Evolutionary conservation across 805 yeast genomes (phyloP), one percentile per base, ranked within the genome.

Genomic region (Starmerella gropengiesseri): DNA sequence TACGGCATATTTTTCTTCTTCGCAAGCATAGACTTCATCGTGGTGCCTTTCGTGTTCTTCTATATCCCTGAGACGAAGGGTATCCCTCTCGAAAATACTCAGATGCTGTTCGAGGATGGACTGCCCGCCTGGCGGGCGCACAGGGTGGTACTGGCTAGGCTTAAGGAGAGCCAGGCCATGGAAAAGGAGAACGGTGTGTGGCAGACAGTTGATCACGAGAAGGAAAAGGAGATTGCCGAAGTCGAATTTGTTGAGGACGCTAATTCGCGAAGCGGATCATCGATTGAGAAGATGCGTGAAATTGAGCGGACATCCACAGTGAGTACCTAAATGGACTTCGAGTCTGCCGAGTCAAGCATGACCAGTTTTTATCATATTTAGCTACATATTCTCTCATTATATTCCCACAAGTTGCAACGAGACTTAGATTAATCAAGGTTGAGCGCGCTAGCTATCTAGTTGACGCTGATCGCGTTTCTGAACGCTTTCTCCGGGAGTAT

Each of bases 51-150:
- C 22, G 28, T 42, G 14, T 42, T 17, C 37, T 42, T 42, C 37
- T 42, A 37, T 23, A 41, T 42, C 17, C 45, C 45, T 2, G 45
- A 42, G 17, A 42, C 45, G 14, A 42, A 27, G 41, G 45, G 45
- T 4, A 42, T 42, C 12, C 45, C 45, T 1, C 26, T 42, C 23
- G 45, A 42, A 16, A 42, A 37, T 20, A 42, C 37, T 4, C 41
- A 42, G 21, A 30, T 42, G 37, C 37, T 42, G 7, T 42, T 42
- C 25, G 41, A 42, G 33, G 45, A 42, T 13, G 37, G 31, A 5
- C 25, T 42, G 17, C 41, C 41, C 3, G 45, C 45, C 13, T 42
- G 45, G 45, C 31, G 41, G 9, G 45, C 45, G 3, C 45, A 42
- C 37, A 6, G 16, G 11, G 32, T 26, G 4, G 37, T 37, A 12